These are phyloP conservation scores for Aspergillus clavatus DNA, from an alignment of 2,329 filamentous ascomycete species.

Conservation along the genomic window DNA sequence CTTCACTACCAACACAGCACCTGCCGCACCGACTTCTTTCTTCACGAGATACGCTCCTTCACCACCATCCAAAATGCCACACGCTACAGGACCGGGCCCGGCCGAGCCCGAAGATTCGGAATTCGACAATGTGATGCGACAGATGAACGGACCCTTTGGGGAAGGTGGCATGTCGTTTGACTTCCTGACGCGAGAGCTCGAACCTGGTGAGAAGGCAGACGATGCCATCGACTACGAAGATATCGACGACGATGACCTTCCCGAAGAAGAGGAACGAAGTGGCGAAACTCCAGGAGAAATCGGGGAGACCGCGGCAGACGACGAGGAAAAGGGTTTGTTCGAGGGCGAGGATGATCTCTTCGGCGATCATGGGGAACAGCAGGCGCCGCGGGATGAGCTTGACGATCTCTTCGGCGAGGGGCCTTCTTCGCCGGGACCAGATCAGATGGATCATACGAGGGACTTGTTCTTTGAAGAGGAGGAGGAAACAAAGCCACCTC, in stretches of 20 bases:
- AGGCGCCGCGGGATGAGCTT: constrained; percentile 36
- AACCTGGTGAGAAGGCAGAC: constrained; percentile 71
- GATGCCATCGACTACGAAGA: constrained; percentile 89
- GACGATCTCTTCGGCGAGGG: constrained; percentile 48
- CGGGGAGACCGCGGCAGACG: constrained; percentile 54
- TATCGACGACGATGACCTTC: constrained; percentile 85
- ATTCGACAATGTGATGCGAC: constrained; percentile 40
- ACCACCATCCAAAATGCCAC: constrained; percentile 31
- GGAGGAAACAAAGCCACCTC: constrained; percentile 16
- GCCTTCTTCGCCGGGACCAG: constrained; percentile 30
- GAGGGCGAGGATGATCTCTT: constrained; percentile 38
- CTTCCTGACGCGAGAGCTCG: constrained; percentile 38
- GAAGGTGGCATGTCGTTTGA: constrained; percentile 34
- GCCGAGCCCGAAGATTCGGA: constrained; percentile 33
- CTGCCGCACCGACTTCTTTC: not conserved
- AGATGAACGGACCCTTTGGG: constrained; percentile 35
- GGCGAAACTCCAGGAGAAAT: constrained; percentile 32
- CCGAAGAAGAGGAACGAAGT: constrained; percentile 51
- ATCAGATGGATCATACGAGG: constrained; percentile 27
- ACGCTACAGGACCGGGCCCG: constrained; percentile 30
- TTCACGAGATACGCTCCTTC: constrained; percentile 1
- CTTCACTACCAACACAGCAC: not conserved
- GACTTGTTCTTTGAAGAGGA: constrained; percentile 33
- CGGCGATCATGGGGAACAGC: constrained; percentile 21
- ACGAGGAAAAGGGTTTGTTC: constrained; percentile 22